A percentile compares a stretch with the other conserved stretches of the same genome.
Conservation (phyloP, 495 filamentous ascomycete species). For the Extremus antarcticus region DNA sequence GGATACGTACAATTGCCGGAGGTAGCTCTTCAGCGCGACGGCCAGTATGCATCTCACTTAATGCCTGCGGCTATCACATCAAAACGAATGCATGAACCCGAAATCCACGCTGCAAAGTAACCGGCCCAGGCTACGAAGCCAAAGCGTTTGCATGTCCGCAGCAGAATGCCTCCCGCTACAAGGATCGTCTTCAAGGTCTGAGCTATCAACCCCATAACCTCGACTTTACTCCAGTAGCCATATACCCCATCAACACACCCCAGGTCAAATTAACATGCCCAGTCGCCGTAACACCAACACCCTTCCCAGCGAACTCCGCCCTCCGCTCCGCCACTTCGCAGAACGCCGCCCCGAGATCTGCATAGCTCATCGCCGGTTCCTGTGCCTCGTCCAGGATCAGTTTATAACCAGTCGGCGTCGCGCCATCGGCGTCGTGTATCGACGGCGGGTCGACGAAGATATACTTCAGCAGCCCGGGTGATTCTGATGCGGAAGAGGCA, state of each 20-base stretch:
- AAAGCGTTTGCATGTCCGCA: too few species aligned
- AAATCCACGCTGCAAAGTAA: too few species aligned
- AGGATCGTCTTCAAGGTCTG: too few species aligned
- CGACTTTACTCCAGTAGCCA: constrained; percentile 6
- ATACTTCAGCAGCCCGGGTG: constrained; percentile 11
- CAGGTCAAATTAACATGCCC: constrained; percentile 15
- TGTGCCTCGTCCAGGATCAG: neutral
- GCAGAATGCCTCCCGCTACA: too few species aligned
- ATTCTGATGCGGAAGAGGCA: neutral
- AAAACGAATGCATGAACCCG: too few species aligned
- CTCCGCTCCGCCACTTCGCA: constrained; percentile 15
- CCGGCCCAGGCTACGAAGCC: too few species aligned
- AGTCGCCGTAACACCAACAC: constrained; percentile 13
- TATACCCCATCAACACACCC: constrained; percentile 5
- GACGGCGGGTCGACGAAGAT: constrained; percentile 14
- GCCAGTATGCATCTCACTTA: too few species aligned
- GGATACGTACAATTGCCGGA: too few species aligned
- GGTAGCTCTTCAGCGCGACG: too few species aligned
- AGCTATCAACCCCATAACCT: constrained; percentile 15
- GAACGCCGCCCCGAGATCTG: constrained; percentile 17
- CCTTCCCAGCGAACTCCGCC: constrained; percentile 18
- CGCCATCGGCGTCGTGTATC: constrained; percentile 14
- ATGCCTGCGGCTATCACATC: too few species aligned
- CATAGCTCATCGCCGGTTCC: constrained; percentile 5
- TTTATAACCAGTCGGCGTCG: constrained; percentile 10